Conservation (phyloP, 2,329 filamentous ascomycete genomes). For the Colletotrichum sidae region DNA sequence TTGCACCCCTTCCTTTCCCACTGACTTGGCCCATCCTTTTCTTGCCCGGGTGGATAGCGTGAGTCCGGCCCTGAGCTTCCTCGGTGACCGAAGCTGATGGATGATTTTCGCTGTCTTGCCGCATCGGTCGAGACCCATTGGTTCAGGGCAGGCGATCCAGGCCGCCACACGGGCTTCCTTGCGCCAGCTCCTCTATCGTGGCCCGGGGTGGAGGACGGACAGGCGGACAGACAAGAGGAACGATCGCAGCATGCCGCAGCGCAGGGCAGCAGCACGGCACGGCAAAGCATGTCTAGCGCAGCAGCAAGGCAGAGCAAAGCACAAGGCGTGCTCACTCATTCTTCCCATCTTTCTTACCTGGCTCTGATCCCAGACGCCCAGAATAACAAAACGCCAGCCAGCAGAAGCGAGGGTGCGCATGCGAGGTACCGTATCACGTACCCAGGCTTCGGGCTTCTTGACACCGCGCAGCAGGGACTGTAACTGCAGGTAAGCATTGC, state of each 20-base stretch:
- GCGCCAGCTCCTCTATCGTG: slow-evolving; percentile 16
- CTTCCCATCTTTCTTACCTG: slow-evolving; percentile 15
- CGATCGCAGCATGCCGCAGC: slow-evolving; percentile 13
- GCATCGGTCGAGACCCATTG: slow-evolving; percentile 44
- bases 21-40: slow-evolving; percentile 30
- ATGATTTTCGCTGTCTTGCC: slow-evolving; percentile 51
- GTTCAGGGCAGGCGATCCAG: slow-evolving; percentile 35
- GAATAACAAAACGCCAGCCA: neutral
- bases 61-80: slow-evolving; percentile 50
- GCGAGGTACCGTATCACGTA: slow-evolving; percentile 1
- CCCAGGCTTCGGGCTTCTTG: slow-evolving; percentile 17
- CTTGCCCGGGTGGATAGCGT: slow-evolving; percentile 41
- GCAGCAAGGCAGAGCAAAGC: slow-evolving; percentile 20
- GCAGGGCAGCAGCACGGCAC: slow-evolving; percentile 11
- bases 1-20: slow-evolving; percentile 32
- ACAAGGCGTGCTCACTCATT: slow-evolving; percentile 23
- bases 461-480: slow-evolving; percentile 17
- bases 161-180: slow-evolving; percentile 35
- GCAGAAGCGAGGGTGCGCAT: slow-evolving; percentile 3
- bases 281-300: no score
- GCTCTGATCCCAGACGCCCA: slow-evolving; percentile 8
- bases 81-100: slow-evolving; percentile 60
- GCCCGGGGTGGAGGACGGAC: slow-evolving; percentile 24
- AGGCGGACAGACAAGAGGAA: slow-evolving; percentile 29
- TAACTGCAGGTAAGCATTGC: slow-evolving; percentile 19